These are phyloP conservation scores for Rhizoclosmatium sp. DNA, from an alignment of 192 early-diverging fungal genomes.

Conservation along the genomic window DNA sequence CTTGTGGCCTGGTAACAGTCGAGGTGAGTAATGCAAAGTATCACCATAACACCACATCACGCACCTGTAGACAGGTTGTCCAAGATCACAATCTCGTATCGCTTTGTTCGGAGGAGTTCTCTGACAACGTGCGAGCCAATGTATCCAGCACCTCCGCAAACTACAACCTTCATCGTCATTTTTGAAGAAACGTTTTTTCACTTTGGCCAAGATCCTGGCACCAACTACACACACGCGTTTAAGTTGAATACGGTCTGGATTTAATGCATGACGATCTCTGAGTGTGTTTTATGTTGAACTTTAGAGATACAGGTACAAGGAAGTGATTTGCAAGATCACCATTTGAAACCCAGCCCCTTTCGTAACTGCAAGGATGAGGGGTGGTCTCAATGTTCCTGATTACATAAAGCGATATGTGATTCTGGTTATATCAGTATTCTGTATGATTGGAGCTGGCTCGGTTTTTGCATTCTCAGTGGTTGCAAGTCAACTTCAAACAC, in stretches of 20 bases:
- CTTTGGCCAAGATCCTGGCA: no score
- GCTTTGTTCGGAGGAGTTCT: slow-evolving; percentile 67
- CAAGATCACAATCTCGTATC: slow-evolving; percentile 85
- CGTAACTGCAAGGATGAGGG: no score
- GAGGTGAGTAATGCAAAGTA: slow-evolving; percentile 10
- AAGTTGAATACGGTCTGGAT: no score
- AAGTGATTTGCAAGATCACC: no score
- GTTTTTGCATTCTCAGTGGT: slow-evolving; percentile 38
- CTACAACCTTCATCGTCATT: slow-evolving; percentile 50
- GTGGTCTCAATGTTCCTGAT: no score
- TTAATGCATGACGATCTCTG: no score
- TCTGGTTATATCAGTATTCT: not conserved
- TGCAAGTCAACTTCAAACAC: slow-evolving; percentile 23
- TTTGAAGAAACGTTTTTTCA: not conserved
- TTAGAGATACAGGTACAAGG: no score
- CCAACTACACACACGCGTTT: no score
- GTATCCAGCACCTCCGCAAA: slow-evolving; percentile 76
- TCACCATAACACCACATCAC: not conserved
- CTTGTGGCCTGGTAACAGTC: slow-evolving; percentile 49
- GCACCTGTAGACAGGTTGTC: slow-evolving; percentile 84
- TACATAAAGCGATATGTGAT: not conserved
- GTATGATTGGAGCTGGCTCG: slow-evolving; percentile 33
- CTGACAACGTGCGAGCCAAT: slow-evolving; percentile 94
- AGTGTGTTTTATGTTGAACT: not conserved
- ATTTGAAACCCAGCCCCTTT: no score